Base-by-base conservation (phyloP, 1,284 basidiomycete species). In the Exobasidium cylindrosporum region DNA sequence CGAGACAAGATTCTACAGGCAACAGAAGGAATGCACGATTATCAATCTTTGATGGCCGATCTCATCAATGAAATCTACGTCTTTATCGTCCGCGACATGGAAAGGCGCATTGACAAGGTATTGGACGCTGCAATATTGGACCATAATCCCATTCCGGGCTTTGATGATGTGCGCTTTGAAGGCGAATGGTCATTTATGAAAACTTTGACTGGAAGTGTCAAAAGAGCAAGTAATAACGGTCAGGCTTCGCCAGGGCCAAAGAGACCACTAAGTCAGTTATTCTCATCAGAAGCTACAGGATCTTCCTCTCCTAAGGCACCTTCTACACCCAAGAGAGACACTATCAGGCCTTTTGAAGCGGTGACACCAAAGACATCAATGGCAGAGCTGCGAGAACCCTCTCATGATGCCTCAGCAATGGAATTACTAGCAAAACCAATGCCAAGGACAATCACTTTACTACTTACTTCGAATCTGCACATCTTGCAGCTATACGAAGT, bases 41-140 rank as follows among this genome's bases (percentile, higher is more conserved):
- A 69, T 55, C 66, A 63, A n/a, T 43, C 61, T 21, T 52, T 75
- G 2, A 23, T 76, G 1, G 62, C 65, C 3, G 74, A 76, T 81
- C 87, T 96, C 29, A 86, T 97, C 63, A 94, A 97, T 79, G 93
- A 94, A 49, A 89, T 97, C 55, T 64, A 78, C 92, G 95, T 97
- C 28, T 96, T 97, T 79, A 88, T 97, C 71, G 95, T 97, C 69
- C 89, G 95, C 54, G 88, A 91, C 65, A 89, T 90, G 4, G 95
- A 98, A 80, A 84, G 89, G 57, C 86, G 87, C 64, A 90, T 97
- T 76, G 94, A 97, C 80, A 84, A 87, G 58, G 83, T 96, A 35
- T 84, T 98, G 23, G 92, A 97, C 76, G 80, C 85, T 0, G 86
- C 91, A 0, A 82, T 98, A 59, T 84, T 98, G 61, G 93, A 97